Evolutionary conservation across 805 yeast species (phyloP).

Genomic region (Barnettozyma vustinii): DNA sequence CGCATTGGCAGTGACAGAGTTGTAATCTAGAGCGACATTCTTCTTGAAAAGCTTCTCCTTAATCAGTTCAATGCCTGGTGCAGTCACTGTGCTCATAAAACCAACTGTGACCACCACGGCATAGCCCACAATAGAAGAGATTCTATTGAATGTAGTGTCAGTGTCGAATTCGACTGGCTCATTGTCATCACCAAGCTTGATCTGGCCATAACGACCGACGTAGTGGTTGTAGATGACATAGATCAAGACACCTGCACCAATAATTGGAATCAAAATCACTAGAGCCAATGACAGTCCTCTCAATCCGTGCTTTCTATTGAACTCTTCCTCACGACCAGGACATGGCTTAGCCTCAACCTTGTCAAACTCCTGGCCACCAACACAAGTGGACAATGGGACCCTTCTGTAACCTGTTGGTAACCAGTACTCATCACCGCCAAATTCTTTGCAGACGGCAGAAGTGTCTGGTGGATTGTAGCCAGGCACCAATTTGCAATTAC

Average conservation of each 20-base stretch:
- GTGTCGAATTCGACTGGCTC: constrained; percentile 64
- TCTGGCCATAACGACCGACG: constrained; percentile 78
- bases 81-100: constrained; percentile 17
- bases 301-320: constrained; percentile 47
- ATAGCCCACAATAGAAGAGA: constrained; percentile 27
- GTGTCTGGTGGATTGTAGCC: constrained; percentile 69
- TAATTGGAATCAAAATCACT: constrained; percentile 52
- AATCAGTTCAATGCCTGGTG: constrained; percentile 1
- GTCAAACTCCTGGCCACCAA: constrained; percentile 72
- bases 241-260: constrained; percentile 45
- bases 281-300: constrained; percentile 48
- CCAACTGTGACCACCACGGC: constrained; percentile 28
- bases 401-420: constrained; percentile 91
- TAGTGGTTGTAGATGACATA: constrained; percentile 80
- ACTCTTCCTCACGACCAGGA: constrained; percentile 79
- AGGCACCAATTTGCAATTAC: constrained; percentile 78
- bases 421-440: constrained; percentile 62
- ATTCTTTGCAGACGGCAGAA: constrained; percentile 51
- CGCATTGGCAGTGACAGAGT: constrained; percentile 9
- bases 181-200: constrained; percentile 74
- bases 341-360: constrained; percentile 64
- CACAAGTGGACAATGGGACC: constrained; percentile 80
- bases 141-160: constrained; percentile 54
- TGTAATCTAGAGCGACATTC: constrained; percentile 14
- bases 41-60: constrained; percentile 3